These are phyloP conservation scores for Sophora flavescens DNA, from an alignment of 306 rosid species.

Conservation along the genomic window DNA sequence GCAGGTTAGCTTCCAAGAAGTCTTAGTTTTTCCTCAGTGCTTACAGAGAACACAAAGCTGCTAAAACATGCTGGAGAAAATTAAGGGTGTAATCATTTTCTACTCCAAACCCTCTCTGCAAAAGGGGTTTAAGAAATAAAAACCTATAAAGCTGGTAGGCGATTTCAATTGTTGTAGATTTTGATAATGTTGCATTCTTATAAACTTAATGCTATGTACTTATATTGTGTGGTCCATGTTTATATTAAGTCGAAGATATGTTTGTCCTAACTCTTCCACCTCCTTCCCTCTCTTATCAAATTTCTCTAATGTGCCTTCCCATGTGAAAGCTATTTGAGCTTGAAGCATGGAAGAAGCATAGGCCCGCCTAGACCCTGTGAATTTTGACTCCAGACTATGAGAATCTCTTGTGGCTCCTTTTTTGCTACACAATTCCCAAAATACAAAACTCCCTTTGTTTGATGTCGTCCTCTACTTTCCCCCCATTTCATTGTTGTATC, in stretches of 20 bases:
- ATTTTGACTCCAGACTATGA: not conserved
- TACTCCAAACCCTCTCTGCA: not conserved
- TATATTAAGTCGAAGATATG: not conserved
- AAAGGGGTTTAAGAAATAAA: not conserved
- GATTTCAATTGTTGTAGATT: not conserved
- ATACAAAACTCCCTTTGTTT: too few relatives aligned
- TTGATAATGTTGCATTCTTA: not conserved
- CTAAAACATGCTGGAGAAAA: not conserved
- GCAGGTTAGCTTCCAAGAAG: conserved; percentile 9
- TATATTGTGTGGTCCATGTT: not conserved
- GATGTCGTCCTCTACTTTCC: too few relatives aligned
- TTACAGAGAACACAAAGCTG: not conserved
- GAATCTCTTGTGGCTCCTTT: too few relatives aligned
- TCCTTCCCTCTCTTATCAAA: not conserved
- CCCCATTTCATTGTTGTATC: too few relatives aligned
- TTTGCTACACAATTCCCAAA: too few relatives aligned
- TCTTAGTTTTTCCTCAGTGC: conserved; percentile 1
- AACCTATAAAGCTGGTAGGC: not conserved
- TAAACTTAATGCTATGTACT: not conserved
- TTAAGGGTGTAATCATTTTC: not conserved
- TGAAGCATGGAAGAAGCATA: not conserved
- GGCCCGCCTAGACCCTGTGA: not conserved
- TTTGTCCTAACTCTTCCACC: not conserved
- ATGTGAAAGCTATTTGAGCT: conserved; percentile 2
- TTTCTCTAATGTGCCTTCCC: not conserved